Percentiles rank a stretch among this genome's conserved stretches.
Evolutionary conservation across 495 filamentous ascomycete genomes (phyloP).

Genomic region (Corynascus novoguineensis): DNA sequence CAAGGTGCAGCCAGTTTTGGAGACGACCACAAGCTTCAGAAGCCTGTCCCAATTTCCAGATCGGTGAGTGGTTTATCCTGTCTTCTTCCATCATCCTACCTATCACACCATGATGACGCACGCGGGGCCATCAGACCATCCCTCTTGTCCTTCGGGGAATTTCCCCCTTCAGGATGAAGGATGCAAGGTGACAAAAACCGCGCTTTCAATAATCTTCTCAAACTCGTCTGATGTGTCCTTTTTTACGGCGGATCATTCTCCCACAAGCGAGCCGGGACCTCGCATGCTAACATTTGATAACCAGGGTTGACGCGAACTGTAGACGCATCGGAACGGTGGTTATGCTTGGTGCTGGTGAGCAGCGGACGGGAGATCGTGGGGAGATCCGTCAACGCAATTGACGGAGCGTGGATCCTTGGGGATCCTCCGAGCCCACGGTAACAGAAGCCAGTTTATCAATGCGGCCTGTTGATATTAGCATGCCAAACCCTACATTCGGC

Average conservation of each 20-base stretch:
- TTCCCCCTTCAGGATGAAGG: constrained; percentile 18
- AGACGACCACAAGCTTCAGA: not conserved
- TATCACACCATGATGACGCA: constrained; percentile 45
- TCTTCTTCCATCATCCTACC: not conserved
- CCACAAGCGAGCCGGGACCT: not conserved
- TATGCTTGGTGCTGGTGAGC: not conserved
- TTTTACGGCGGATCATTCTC: not conserved
- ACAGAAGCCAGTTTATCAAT: not conserved
- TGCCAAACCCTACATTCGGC: too few species aligned
- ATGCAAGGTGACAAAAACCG: constrained; percentile 45
- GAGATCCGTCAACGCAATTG: too few species aligned
- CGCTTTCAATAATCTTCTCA: constrained; percentile 49
- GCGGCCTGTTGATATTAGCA: too few species aligned
- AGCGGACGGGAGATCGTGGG: not conserved
- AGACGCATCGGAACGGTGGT: not conserved
- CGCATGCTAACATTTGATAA: not conserved
- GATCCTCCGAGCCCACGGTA: not conserved
- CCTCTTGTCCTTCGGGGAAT: constrained; percentile 21
- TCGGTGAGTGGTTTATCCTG: constrained; percentile 10
- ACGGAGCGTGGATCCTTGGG: too few species aligned
- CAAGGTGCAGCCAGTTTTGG: not conserved
- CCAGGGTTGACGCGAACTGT: not conserved
- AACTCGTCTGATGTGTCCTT: constrained; percentile 35
- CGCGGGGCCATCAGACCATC: constrained; percentile 50
- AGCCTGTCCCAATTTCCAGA: not conserved